Base-by-base conservation (phyloP, 495 filamentous ascomycete species). In the Patellaria atrata region DNA sequence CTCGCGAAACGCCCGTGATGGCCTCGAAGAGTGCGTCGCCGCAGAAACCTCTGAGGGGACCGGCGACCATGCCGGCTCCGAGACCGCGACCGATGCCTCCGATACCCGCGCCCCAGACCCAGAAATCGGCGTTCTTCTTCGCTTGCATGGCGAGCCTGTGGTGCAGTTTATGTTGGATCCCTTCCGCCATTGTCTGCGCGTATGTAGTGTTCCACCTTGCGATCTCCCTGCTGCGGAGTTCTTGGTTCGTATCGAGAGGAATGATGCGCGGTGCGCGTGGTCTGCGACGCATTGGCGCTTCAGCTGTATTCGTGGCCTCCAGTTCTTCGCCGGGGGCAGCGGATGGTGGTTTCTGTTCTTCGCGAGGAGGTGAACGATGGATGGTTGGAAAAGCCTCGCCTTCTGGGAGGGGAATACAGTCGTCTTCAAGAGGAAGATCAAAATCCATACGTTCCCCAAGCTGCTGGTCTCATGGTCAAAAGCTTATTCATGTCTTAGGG, bases 41-140 rank as follows among this genome's bases (percentile, higher is more conserved):
- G 3, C 63, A 62, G 53, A 77, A 80, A 18, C 53, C 52, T 11
- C 53, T 50, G 12, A 77, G 52, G 7, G 71, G 70, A 40, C 59
- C 59, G 9, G 43, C 21, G 20, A 60, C 38, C 16, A 51, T 55
- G 0, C 52, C 44, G 2, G 39, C 35, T 11, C 65, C 64, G 7
- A 73, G 30, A 1, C 65, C 66, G 9, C 49, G 21, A 5, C 73
- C 74, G 4, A 79, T 61, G 23, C 60, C 60, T n/a, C 69, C 73
- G 22, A 48, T 33, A 8, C 52, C 55, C 0, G 37, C 27, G 11
- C 48, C 53, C 22, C 52, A 43, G 9, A 59, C 42, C 48, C 49
- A 61, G 29, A 38, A 43, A 22, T 54, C 55, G 3, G 58, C 58
- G 38, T 59, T 60, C 37, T 49, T 53, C 35, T 56, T 57, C 2